A percentile compares a stretch with the other conserved stretches of the same genome.
These are phyloP conservation scores for Boletus pseudopeckii DNA, from an alignment of 768 basidiomycete genomes.

Conservation along the genomic window DNA sequence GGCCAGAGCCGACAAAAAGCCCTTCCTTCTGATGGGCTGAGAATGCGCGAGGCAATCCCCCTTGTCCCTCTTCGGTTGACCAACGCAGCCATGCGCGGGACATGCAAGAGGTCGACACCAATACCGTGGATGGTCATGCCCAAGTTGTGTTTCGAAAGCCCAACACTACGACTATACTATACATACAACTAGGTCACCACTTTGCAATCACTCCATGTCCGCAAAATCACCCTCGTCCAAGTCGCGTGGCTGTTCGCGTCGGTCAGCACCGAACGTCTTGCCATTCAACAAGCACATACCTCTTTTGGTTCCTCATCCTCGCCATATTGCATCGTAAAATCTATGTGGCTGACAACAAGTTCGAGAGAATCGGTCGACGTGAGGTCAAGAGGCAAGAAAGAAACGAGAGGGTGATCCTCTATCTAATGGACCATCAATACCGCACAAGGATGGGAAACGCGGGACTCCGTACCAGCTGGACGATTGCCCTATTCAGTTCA, in stretches of 20 bases:
- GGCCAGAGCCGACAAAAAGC: slow-evolving; percentile 25
- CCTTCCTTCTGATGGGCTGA: slow-evolving; percentile 46
- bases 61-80: slow-evolving; percentile 44
- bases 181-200: background rate
- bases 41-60: slow-evolving; percentile 58
- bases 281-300: slow-evolving; percentile 39
- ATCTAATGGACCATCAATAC: slow-evolving; percentile 52
- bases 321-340: slow-evolving; percentile 98
- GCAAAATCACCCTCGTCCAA: slow-evolving; percentile 91
- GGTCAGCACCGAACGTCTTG: slow-evolving; percentile 3
- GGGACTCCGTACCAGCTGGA: slow-evolving; percentile 69
- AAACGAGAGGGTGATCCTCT: slow-evolving; percentile 96
- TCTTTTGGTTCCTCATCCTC: slow-evolving; percentile 98
- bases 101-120: slow-evolving; percentile 70
- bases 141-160: background rate
- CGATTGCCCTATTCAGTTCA: slow-evolving; percentile 90
- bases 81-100: slow-evolving; percentile 61
- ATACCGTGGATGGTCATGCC: slow-evolving; percentile 66
- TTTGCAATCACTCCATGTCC: slow-evolving; percentile 52
- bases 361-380: slow-evolving; percentile 87
- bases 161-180: background rate
- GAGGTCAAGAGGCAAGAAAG: slow-evolving; percentile 93
- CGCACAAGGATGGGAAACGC: background rate
- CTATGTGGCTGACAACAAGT: slow-evolving; percentile 90
- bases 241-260: slow-evolving; percentile 69